phyloP scores from a whole-genome alignment of 73 alveolate genomes.

The Tetrahymena thermophila region DNA sequence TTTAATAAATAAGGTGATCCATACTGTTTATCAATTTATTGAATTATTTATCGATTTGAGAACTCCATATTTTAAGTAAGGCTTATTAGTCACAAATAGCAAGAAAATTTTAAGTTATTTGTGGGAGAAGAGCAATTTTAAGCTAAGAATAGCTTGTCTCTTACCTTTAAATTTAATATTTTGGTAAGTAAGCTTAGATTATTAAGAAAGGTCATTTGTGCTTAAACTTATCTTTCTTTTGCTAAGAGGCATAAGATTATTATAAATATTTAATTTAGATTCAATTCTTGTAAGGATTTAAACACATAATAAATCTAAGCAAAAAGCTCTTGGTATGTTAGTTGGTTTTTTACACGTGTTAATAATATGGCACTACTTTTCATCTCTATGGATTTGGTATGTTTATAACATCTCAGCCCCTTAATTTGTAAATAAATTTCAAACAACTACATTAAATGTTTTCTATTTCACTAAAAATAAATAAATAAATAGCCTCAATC shows the following conservation, averaged over 20 bases:
- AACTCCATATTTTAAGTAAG: not conserved
- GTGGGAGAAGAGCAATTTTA: not conserved
- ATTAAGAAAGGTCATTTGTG: not conserved
- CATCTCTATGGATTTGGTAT: not conserved
- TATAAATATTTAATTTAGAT: not conserved
- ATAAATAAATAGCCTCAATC: not conserved
- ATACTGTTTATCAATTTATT: not conserved
- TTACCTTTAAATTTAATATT: not conserved
- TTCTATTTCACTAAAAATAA: not conserved
- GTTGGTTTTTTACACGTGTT: not conserved
- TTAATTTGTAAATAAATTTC: not conserved
- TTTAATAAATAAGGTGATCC: not conserved
- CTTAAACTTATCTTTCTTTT: not conserved
- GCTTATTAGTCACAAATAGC: not conserved
- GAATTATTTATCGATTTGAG: not conserved
- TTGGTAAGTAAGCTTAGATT: not conserved
- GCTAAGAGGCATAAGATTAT: not conserved
- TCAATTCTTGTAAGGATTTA: not conserved
- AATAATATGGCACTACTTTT: not conserved
- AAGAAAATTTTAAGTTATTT: not conserved
- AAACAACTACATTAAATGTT: not conserved
- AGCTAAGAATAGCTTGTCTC: not conserved
- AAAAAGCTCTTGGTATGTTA: not conserved
- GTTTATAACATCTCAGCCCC: not conserved
- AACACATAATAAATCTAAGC: not conserved